Conservation (phyloP, 2,329 filamentous ascomycete species). For the Epichloe typhina region DNA sequence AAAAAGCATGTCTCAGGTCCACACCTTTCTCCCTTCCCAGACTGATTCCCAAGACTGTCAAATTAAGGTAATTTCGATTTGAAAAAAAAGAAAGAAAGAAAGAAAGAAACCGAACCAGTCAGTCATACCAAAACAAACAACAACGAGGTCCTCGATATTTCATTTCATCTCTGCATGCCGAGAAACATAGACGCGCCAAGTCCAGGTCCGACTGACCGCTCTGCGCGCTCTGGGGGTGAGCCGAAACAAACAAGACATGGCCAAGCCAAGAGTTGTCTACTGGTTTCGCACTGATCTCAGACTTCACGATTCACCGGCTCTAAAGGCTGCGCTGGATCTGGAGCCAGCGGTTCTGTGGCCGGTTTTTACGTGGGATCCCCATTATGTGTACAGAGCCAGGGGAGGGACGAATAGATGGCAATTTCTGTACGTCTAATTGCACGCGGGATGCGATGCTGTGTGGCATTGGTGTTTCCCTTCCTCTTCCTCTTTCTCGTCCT, state of each 20-base stretch:
- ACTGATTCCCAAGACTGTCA: too few relatives aligned
- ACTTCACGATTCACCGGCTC: conserved; percentile 62
- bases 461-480: not conserved
- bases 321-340: conserved; percentile 58
- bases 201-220: not conserved
- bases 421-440: conserved; percentile 38
- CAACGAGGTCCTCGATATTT: not conserved
- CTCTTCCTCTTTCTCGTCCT: not conserved
- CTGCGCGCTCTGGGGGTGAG: not conserved
- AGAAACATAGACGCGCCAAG: not conserved
- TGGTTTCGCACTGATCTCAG: conserved; percentile 72
- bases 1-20: not conserved
- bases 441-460: not conserved
- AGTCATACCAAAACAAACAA: too few relatives aligned
- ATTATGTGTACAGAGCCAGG: conserved; percentile 62
- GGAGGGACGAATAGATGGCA: conserved; percentile 64
- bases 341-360: conserved; percentile 57
- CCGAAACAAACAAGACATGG: conserved; percentile 13
- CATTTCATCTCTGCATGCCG: not conserved
- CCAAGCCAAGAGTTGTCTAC: conserved; percentile 44
- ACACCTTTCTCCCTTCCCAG: not conserved
- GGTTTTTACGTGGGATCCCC: conserved; percentile 69
- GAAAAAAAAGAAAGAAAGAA: not conserved
- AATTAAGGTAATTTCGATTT: not conserved
- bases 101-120: not conserved